A percentile compares a stretch with the other conserved stretches of the same genome.
phyloP scores from a whole-genome alignment of 257 asterid genomes.

The Ajuga chamaepitys region DNA sequence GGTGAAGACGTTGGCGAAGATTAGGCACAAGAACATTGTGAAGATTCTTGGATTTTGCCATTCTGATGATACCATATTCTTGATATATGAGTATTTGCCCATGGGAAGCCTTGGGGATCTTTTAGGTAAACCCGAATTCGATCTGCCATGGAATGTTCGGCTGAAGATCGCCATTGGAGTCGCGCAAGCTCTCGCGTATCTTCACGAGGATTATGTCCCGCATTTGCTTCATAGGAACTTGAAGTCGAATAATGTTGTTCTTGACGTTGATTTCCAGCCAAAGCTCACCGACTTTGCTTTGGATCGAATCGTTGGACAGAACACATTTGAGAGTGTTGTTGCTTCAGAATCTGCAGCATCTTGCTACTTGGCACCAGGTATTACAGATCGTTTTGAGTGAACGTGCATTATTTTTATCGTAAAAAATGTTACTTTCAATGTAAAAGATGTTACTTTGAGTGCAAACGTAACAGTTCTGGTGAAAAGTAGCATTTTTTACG shows the following conservation, averaged over 20 bases:
- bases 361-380: constrained; percentile 85
- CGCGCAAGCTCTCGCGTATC: constrained; percentile 83
- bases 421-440: no score
- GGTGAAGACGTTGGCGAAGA: constrained; percentile 69
- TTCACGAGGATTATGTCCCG: constrained; percentile 68
- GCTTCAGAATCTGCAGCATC: constrained; percentile 48
- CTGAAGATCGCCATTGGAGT: constrained; percentile 63
- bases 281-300: constrained; percentile 68
- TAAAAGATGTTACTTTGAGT: no score
- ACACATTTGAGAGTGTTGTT: constrained; percentile 36
- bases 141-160: constrained; percentile 56
- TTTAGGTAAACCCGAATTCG: constrained; percentile 31
- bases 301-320: constrained; percentile 59
- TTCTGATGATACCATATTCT: constrained; percentile 45
- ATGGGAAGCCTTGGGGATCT: constrained; percentile 76
- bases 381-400: no score
- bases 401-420: no score
- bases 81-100: constrained; percentile 66
- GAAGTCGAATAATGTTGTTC: constrained; percentile 62
- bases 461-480: no score
- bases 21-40: constrained; percentile 62
- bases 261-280: constrained; percentile 69
- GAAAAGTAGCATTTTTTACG: no score
- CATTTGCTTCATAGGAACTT: constrained; percentile 66
- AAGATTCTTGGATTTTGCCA: constrained; percentile 76